These are phyloP conservation scores for Sisymbrium altissimum DNA, from an alignment of 345 rosid species.

Conservation along the genomic window DNA sequence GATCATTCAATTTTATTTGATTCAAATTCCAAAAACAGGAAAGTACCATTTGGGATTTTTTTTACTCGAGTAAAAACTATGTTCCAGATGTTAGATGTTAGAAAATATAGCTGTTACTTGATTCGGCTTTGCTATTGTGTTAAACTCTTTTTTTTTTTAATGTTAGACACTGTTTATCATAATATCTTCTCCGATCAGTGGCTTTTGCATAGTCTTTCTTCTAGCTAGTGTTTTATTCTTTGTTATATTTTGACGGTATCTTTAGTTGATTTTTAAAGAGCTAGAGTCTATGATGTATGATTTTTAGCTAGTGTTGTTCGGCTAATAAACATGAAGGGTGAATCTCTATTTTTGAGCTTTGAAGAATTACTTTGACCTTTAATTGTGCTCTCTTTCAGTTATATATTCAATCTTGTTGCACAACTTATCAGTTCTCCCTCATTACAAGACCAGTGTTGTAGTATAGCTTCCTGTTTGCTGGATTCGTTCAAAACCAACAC, in stretches of 20 bases:
- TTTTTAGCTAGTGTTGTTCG: conserved; percentile 5
- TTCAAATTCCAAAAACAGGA: too few relatives aligned
- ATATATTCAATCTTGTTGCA: conserved; percentile 81
- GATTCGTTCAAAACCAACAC: conserved; percentile 52
- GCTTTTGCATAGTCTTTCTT: conserved; percentile 10
- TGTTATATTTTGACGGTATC: not conserved
- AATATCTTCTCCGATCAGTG: not conserved
- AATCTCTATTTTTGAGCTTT: not conserved
- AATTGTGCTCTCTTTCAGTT: conserved; percentile 50
- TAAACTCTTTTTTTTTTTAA: not conserved
- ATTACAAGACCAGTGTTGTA: conserved; percentile 88
- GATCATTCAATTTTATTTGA: too few relatives aligned
- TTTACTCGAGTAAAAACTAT: not conserved
- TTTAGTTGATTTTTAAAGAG: conserved; percentile 3
- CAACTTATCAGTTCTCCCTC: conserved; percentile 60
- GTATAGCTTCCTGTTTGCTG: conserved; percentile 58
- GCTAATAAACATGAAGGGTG: not conserved
- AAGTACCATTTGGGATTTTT: conserved; percentile 15
- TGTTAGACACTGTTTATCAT: not conserved
- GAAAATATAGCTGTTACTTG: conserved; percentile 2
- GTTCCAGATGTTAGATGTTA: not conserved
- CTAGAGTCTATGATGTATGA: conserved; percentile 10
- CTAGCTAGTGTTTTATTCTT: not conserved
- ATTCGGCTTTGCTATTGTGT: not conserved
- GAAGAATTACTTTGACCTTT: conserved; percentile 17